Conservation (phyloP, 768 basidiomycete species). For the Hygrocybe punicea region DNA sequence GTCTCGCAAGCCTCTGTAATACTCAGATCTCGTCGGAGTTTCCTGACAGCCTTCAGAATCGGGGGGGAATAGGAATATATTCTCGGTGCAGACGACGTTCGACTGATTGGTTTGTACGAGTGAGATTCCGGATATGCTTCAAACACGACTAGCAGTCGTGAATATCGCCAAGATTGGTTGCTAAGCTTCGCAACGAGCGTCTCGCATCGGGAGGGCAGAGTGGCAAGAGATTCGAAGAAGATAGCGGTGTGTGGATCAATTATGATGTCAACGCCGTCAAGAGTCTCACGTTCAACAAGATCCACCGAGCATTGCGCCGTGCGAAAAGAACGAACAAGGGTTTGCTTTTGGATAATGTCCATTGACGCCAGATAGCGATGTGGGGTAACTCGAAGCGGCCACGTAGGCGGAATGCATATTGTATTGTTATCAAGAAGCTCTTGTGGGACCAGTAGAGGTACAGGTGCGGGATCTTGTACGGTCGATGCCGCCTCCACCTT, state of each 20-base stretch:
- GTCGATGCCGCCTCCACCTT: not conserved
- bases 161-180: conserved; percentile 61
- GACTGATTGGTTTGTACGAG: conserved; percentile 30
- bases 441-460: conserved; percentile 32
- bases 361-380: conserved; percentile 73
- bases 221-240: conserved; percentile 45
- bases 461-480: conserved; percentile 2
- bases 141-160: conserved; percentile 55
- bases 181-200: conserved; percentile 44
- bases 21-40: conserved; percentile 57
- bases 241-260: conserved; percentile 61
- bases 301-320: conserved; percentile 45
- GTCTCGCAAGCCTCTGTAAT: conserved; percentile 59
- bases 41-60: conserved; percentile 65
- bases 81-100: conserved; percentile 11
- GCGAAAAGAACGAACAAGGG: conserved; percentile 51
- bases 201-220: conserved; percentile 50
- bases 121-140: conserved; percentile 58
- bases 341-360: conserved; percentile 63
- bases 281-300: conserved; percentile 60
- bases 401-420: conserved; percentile 37
- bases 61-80: conserved; percentile 61
- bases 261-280: conserved; percentile 63
- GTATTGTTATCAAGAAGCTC: conserved; percentile 47
- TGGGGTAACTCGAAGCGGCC: conserved; percentile 28